Evolutionary conservation across 2,329 filamentous ascomycete genomes (phyloP).

Genomic region (Arthrobotrys sphaeroides): DNA sequence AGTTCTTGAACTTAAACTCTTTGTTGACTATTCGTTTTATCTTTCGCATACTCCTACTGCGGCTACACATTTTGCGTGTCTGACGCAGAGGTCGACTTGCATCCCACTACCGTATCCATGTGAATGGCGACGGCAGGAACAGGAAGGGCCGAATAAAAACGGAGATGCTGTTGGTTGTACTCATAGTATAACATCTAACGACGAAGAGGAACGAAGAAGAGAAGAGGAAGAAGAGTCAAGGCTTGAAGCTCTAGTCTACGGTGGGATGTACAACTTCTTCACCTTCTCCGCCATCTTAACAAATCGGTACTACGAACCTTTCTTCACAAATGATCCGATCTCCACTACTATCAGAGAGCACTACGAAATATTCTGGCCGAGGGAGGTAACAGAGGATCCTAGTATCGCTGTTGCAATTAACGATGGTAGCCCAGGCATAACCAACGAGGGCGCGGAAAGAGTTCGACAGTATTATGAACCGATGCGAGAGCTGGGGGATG

Average conservation of each 20-base stretch:
- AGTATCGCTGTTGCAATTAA: not conserved
- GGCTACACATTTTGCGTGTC: slow-evolving; percentile 28
- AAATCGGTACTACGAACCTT: slow-evolving; percentile 35
- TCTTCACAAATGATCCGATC: slow-evolving; percentile 10
- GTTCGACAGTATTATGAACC: slow-evolving; percentile 24
- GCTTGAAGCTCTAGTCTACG: slow-evolving; percentile 15
- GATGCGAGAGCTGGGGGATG: slow-evolving; percentile 9
- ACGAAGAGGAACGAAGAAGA: no score
- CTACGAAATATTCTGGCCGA: slow-evolving; percentile 33
- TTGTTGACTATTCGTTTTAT: slow-evolving; percentile 30
- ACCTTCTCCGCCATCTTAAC: slow-evolving; percentile 24
- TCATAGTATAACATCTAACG: not conserved
- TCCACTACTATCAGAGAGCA: not conserved
- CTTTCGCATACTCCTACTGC: slow-evolving; percentile 18
- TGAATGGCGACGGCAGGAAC: not conserved
- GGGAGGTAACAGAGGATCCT: slow-evolving; percentile 19
- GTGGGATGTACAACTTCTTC: slow-evolving; percentile 25
- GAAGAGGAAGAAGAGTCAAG: no score
- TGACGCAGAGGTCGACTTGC: slow-evolving; percentile 17
- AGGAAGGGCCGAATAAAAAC: not conserved
- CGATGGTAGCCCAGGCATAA: not conserved
- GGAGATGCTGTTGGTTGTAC: not conserved
- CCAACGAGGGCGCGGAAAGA: not conserved
- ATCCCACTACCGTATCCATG: not conserved
- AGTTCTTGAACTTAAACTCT: slow-evolving; percentile 21